Conservation (phyloP, 1,284 basidiomycete genomes). For the Irpex sp. region DNA sequence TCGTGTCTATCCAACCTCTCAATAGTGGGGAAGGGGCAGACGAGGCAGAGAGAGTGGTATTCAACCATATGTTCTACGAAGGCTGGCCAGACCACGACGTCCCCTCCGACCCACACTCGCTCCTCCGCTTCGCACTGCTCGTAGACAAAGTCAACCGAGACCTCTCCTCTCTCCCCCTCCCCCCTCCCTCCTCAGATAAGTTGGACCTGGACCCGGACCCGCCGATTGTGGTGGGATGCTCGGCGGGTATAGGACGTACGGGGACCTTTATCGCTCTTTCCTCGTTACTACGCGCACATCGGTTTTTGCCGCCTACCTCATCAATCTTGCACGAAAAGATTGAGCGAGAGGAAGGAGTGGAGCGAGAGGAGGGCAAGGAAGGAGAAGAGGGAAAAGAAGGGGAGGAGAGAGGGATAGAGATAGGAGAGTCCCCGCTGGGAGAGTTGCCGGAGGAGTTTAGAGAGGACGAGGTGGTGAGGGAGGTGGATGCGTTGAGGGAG, state of each 20-base stretch:
- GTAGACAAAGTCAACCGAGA: conserved; percentile 60
- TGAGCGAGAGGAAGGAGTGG: too few relatives aligned
- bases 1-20: conserved; percentile 32
- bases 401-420: conserved; percentile 14
- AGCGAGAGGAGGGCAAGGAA: too few relatives aligned
- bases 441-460: conserved; percentile 43
- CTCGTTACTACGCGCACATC: conserved; percentile 62
- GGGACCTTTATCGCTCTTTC: conserved; percentile 82
- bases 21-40: conserved; percentile 22
- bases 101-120: conserved; percentile 46
- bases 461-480: conserved; percentile 66
- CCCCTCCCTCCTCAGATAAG: conserved; percentile 17
- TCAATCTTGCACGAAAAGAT: conserved; percentile 20
- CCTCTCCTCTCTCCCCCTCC: conserved; percentile 29
- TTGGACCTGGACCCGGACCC: conserved; percentile 49
- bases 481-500: conserved; percentile 76
- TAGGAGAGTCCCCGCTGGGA: conserved; percentile 50
- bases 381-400: too few relatives aligned
- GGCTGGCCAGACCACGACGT: conserved; percentile 86
- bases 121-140: conserved; percentile 59
- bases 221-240: conserved; percentile 82
- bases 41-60: conserved; percentile 30
- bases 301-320: conserved; percentile 38
- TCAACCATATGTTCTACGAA: conserved; percentile 70
- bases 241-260: conserved; percentile 88